Base-by-base conservation (phyloP, 2,329 filamentous ascomycete species). In the Xylariaceae sp. region DNA sequence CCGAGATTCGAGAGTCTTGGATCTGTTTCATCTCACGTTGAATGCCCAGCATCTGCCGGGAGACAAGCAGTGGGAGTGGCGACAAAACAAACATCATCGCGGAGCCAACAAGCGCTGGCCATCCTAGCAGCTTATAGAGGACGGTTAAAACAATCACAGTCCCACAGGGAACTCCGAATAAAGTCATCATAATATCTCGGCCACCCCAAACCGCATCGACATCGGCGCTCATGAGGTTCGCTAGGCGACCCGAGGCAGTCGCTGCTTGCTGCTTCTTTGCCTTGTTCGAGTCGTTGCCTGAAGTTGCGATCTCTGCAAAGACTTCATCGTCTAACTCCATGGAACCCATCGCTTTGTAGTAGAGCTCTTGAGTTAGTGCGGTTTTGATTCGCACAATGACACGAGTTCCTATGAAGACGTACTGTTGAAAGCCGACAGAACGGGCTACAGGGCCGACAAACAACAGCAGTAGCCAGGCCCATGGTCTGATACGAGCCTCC, bases 211-310 rank as follows among this genome's bases (percentile, higher is more conserved):
- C 76, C 34, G 81, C 79, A 57, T 85, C 81, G 8, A 85, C 75
- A 64, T 85, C 82, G 34, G 80, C 80, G 7, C 81, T 79, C 80
- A 85, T 84, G 56, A 85, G 73, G 58, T 82, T 85, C 11, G 80
- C 79, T 51, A 83, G 69, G 13, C 79, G 75, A 13, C 81, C 80
- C 6, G 80, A 76, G 2, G 81, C 80, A 1, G 79, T 75, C 18
- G 74, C 71, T 11, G 69, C 71, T 48, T 73, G 72, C 44, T 71
- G 72, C 50, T 70, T 69, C 8, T 70, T 65, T 47, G 67, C 60
- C 41, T 65, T 64, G 48, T 64, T 56, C 13, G 67, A 66, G 56
- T 64, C 65, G 56, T 65, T 71, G 23, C 62, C 67, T 17, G 67
- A 60, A 2, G 71, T 61, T 5, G 66, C 62, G 34, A 72, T 66